Base-by-base conservation (phyloP, 495 filamentous ascomycete genomes). In the Trichocladium uniseriatum region DNA sequence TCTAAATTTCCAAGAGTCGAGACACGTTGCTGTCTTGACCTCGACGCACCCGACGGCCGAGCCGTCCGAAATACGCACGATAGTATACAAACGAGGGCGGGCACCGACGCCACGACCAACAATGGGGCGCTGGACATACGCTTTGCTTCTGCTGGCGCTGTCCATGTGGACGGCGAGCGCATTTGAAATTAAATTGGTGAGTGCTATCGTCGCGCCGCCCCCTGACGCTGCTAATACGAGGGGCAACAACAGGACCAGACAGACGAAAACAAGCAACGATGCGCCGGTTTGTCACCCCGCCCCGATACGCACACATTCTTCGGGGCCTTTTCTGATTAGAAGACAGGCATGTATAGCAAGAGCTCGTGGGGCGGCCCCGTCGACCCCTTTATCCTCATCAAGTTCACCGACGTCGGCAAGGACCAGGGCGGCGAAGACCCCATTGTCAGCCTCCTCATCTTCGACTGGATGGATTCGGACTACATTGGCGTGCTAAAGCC, bases 281-380 rank as follows among this genome's bases (percentile, higher is more conserved):
- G 92, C 70, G 83, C 87, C 62, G 70, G 69, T 72, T 61, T 43
- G 66, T 43, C 24, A 27, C 24, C 38, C 14, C 8, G 1, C 11
- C 15, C 48, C 11, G 50, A 27, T 14, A 15, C 44, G 22, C 27
- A 38, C 37, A 20, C 39, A 42, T 34, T 21, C 9, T 22, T 20
- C 29, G 38, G 8, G 11, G 15, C 18, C 51, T 38, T 53, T 36
- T 45, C 51, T 58, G 34, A 58, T 40, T 14, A 18, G 32, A 39
- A 8, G n/a, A 5, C 45, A 66, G 92, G 92, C 68, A 97, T 99
- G 92, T 99, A 97, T 69, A 90, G 83, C 65, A 82, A 77, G 60
- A 87, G 81, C 56, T 69, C 83, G 16, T 99, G 92, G 92, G 87
- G 89, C 52, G 92, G 92, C 57, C 79, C 77, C 28, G 75, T 87